Conservation (phyloP, 805 yeast genomes). For the Candida parachauliodes region DNA sequence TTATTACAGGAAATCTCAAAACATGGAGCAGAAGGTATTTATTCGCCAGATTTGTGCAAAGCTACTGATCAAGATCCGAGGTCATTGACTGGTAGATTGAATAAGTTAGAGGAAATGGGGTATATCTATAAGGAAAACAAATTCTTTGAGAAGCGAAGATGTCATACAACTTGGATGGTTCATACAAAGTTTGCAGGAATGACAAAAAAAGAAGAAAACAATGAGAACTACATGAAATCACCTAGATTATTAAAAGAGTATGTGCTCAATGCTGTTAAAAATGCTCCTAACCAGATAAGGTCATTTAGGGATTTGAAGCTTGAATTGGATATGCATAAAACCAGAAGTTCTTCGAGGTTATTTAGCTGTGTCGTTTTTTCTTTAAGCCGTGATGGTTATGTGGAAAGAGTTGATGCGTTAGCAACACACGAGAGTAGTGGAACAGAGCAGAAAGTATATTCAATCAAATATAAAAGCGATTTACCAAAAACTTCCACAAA, state of each 20-base stretch:
- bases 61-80: slow-evolving; percentile 68
- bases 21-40: slow-evolving; percentile 52
- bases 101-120: slow-evolving; percentile 47
- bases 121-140: slow-evolving; percentile 40
- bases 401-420: slow-evolving; percentile 50
- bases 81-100: slow-evolving; percentile 62
- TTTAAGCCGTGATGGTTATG: slow-evolving; percentile 41
- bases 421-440: slow-evolving; percentile 19
- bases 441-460: slow-evolving; percentile 27
- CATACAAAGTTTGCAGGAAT: slow-evolving; percentile 43
- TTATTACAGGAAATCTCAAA: slow-evolving; percentile 61
- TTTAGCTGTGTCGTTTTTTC: slow-evolving; percentile 47
- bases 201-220: slow-evolving; percentile 1
- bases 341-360: slow-evolving; percentile 37
- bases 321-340: slow-evolving; percentile 51
- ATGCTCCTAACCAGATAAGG: slow-evolving; percentile 59
- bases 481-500: slow-evolving; percentile 49
- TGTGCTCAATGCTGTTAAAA: slow-evolving; percentile 49
- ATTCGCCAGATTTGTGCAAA: slow-evolving; percentile 53
- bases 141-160: slow-evolving; percentile 37
- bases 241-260: slow-evolving; percentile 24
- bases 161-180: slow-evolving; percentile 51
- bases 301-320: slow-evolving; percentile 58
- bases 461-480: slow-evolving; percentile 41
- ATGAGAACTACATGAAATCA: slow-evolving; percentile 19